A percentile compares a stretch with the other conserved stretches of the same genome.
Evolutionary conservation across 1,284 basidiomycete genomes (phyloP).

Genomic region (Coriolopsis trogii): DNA sequence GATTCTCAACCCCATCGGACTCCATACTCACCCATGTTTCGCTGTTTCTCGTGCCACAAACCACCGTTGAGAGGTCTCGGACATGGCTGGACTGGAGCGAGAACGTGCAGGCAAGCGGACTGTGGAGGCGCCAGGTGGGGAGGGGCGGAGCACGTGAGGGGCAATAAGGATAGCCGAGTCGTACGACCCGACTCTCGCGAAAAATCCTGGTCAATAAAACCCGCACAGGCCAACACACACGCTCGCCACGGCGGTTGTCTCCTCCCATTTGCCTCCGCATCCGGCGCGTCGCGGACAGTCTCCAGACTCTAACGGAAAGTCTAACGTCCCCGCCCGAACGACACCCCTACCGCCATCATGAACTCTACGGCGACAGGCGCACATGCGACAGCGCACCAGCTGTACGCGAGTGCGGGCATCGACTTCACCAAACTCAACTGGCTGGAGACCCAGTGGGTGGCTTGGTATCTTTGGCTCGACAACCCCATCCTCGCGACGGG

Average conservation of each 20-base stretch:
- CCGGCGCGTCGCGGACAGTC: conserved; percentile 3
- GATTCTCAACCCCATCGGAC: no score
- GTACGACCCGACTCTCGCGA: conserved; percentile 19
- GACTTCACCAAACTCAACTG: conserved; percentile 73
- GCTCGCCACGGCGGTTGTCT: conserved; percentile 16
- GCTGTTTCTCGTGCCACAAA: no score
- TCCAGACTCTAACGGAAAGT: neutral
- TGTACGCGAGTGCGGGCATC: conserved; percentile 51
- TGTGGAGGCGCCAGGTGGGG: conserved; percentile 3
- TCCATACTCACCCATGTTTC: no score
- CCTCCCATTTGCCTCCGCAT: conserved; percentile 9
- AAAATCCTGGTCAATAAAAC: conserved; percentile 18
- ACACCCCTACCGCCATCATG: conserved; percentile 17
- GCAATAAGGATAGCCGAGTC: conserved; percentile 16
- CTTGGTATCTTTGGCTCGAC: conserved; percentile 85
- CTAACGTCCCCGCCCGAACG: neutral
- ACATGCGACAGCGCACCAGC: conserved; percentile 36
- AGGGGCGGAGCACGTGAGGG: conserved; percentile 8
- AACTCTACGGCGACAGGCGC: conserved; percentile 29
- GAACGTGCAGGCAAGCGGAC: no score
- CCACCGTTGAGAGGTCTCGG: no score
- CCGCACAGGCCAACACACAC: neutral
- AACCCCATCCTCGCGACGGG: conserved; percentile 96
- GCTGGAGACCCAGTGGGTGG: conserved; percentile 80
- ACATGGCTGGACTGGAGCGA: no score